Evolutionary conservation across 257 asterid genomes (phyloP).

Genomic region (Thymus quinquecostatus): DNA sequence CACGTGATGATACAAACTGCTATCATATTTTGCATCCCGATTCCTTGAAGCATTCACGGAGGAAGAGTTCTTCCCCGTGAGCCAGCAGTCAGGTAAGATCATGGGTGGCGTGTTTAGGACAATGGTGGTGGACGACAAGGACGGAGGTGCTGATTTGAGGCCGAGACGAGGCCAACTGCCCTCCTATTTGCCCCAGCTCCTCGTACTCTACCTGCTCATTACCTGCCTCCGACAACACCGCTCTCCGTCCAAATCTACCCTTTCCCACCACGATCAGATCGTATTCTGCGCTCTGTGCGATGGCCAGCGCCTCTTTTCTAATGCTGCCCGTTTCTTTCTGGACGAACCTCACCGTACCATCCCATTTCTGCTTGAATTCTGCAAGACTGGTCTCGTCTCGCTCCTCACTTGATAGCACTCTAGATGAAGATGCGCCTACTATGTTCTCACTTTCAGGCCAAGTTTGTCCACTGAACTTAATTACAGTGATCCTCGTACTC

Average conservation of each 20-base stretch:
- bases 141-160: neutral
- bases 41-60: neutral
- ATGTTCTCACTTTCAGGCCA: neutral
- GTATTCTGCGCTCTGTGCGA: neutral
- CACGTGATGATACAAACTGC: neutral
- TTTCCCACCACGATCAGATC: neutral
- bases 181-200: conserved; percentile 24
- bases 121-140: conserved; percentile 1
- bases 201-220: conserved; percentile 11
- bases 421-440: neutral
- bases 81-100: neutral
- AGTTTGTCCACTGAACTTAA: neutral
- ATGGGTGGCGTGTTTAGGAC: neutral
- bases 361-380: neutral
- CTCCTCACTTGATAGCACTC: neutral
- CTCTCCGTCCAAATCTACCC: neutral
- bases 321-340: conserved; percentile 13
- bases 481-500: neutral
- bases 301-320: neutral
- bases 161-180: conserved; percentile 17
- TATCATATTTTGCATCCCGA: neutral
- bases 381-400: neutral
- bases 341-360: neutral
- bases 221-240: neutral
- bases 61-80: neutral